Conservation (phyloP, 2,329 filamentous ascomycete genomes). For the Ambrosiella xylebori region DNA sequence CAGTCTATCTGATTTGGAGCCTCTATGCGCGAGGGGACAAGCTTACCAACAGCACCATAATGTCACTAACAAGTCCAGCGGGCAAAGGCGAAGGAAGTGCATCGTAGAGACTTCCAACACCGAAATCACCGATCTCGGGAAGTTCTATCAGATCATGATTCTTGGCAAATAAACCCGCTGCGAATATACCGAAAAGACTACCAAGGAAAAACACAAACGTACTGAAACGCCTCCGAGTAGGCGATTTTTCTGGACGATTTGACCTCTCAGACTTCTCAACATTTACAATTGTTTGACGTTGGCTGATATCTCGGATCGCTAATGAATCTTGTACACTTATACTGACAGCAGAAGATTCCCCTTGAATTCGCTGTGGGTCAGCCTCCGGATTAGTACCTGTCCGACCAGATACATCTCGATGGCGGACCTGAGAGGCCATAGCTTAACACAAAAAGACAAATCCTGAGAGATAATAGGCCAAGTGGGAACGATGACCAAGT, state of each 20-base stretch:
- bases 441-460: no score
- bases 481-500: no score
- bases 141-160: conserved; percentile 80
- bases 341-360: conserved; percentile 23
- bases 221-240: conserved; percentile 51
- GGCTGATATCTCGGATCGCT: no score
- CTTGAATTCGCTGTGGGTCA: background rate
- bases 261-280: no score
- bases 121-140: conserved; percentile 50
- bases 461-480: no score
- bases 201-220: conserved; percentile 76
- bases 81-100: conserved; percentile 57
- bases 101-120: conserved; percentile 73
- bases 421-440: background rate
- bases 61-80: conserved; percentile 68
- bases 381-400: background rate
- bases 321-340: conserved; percentile 17
- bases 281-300: no score
- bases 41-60: conserved; percentile 65
- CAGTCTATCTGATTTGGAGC: background rate
- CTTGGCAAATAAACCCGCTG: conserved; percentile 77
- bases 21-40: background rate
- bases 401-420: background rate
- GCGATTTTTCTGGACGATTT: background rate
- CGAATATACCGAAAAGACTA: conserved; percentile 75